Evolutionary conservation across 495 filamentous ascomycete species (phyloP), one percentile per base, ranked within the genome.

Genomic region (Cercophora newfieldiana): DNA sequence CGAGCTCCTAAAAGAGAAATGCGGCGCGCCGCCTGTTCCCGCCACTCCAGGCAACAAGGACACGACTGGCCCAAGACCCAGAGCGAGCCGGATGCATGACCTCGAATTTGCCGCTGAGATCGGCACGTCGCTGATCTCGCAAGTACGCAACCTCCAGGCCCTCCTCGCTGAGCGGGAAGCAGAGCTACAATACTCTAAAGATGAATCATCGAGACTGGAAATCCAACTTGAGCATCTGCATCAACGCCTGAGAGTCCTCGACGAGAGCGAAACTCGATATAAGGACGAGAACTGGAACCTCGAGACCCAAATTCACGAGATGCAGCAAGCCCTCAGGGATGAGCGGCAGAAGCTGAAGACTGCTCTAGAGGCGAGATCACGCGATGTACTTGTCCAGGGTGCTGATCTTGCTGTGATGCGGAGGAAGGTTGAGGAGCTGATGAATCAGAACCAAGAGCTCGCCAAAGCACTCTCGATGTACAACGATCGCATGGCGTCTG

Each of bases 281-380:
- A 98, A 97, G 75, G 95, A 99, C 72, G 94, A 97, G 74, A 99
- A 98, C 72, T 99, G 95, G 95, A 91, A 89, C 66, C 83, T 99
- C 50, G 95, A 97, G 77, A 93, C 93, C 1, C 89, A 90, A 68
- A 85, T 92, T 24, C 95, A 95, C 64, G 93, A 97, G 61, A 80
- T 93, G 25, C 82, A 89, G 65, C 85, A 90, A 7, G 76, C 83
- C 18, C 81, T 85, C 51, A 89, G 86, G 72, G 93, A 95, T 10
- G 84, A 89, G 0, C 82, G 87, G 8, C 97, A 95, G 74, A 90
- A 91, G 44, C 90, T 94, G 66, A 95, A 99, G 71, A 87, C 89
- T 21, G 95, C 98, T 76, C 78, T 97, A 30, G 89, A 91, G 53
- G 83, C 87, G 29, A 83, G 95, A 54, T 88, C 92, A 59, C 87